Base-by-base conservation (phyloP, 202 grass and related monocot species). In the Schoenoplectus triqueter region DNA sequence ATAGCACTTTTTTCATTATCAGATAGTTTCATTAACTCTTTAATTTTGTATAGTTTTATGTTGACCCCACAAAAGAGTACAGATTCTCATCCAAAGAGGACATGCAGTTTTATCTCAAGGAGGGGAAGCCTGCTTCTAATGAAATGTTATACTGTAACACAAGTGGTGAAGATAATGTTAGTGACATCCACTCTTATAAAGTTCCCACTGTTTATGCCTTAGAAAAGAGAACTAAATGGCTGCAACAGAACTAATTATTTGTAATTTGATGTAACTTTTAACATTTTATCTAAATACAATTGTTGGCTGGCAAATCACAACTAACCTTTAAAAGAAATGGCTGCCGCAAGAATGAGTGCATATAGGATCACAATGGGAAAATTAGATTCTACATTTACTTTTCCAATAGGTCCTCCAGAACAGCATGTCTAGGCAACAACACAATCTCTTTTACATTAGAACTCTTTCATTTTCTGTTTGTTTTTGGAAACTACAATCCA, bases 21-120 rank as follows among this genome's bases (percentile, higher is more conserved):
- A 21, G 63, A 5, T 15, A 81, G 21, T 2, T 9, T 72, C 68
- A 18, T 8, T 6, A 48, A 8, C 14, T 71, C 42, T 17, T 71
- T 7, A 48, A 46, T 68, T 21, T 70, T 87, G 54, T 89, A 48
- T 71, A 97, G 94, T 94, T 90, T 81, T 97, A 92, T 89, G 68
- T 86, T 72, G 75, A 97, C 77, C 85, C 76, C 5, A 77, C 84
- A 63, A 97, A 84, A 70, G 89, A 90, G 67, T 59, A 65, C 55
- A 73, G 82, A 63, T 97, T 91, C 79, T 82, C 88, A 62, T 97
- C 86, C 56, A 92, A 97, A 86, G 89, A 84, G 90, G 89, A 97
- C 42, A 90, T 97, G 84, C 76, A 89, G 82, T 19, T 31, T 51
- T 97, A 87, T 80, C 81, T 79, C 49, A 85, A 91, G 66, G 81